phyloP scores from a whole-genome alignment of 257 asterid species.

The Nicotiana undulata region DNA sequence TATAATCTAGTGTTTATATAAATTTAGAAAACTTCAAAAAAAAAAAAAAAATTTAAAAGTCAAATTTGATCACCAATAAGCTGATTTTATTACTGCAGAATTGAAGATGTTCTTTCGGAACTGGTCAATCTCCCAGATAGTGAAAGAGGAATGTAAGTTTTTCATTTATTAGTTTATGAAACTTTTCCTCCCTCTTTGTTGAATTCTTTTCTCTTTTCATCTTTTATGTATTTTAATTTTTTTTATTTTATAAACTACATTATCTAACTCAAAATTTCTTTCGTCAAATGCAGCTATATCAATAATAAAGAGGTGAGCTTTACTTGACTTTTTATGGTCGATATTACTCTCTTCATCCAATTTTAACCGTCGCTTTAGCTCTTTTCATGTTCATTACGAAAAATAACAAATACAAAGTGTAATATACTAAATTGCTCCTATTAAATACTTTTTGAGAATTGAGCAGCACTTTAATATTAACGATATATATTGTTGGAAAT shows the following conservation, averaged over 20 bases:
- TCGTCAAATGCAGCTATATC: background rate
- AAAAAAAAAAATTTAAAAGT: background rate
- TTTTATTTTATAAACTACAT: background rate
- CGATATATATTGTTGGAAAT: too few species aligned
- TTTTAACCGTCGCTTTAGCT: too few species aligned
- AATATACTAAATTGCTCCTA: too few species aligned
- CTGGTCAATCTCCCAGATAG: background rate
- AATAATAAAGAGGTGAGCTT: background rate
- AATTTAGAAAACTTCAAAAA: background rate
- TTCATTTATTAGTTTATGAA: background rate
- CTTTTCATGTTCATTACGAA: too few species aligned
- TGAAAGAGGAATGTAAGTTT: slow-evolving; percentile 4
- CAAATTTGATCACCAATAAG: background rate
- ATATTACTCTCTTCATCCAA: too few species aligned
- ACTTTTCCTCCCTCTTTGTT: background rate
- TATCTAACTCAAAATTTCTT: background rate
- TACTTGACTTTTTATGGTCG: background rate
- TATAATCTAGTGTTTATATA: too few species aligned
- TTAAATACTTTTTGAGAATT: too few species aligned
- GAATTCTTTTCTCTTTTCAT: background rate
- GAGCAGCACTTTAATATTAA: too few species aligned
- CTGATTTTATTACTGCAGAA: background rate
- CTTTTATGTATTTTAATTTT: background rate
- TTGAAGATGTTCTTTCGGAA: background rate
- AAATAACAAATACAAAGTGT: too few species aligned